These are phyloP conservation scores for Colletotrichum noveboracense DNA, from an alignment of 2,329 filamentous ascomycete genomes.

Conservation along the genomic window DNA sequence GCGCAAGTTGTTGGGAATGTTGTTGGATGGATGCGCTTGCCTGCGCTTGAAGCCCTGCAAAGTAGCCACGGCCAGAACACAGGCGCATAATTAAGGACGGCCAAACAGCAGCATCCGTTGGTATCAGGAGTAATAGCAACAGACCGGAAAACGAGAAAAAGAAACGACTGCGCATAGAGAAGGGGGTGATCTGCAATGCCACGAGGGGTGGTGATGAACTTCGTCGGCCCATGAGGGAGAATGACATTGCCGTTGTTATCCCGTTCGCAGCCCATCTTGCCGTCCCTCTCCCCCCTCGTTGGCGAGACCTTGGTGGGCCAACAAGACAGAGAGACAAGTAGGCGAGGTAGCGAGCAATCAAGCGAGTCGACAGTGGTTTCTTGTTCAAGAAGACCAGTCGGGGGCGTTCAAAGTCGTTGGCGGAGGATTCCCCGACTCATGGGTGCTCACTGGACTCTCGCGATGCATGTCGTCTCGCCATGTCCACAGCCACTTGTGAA, in stretches of 20 bases:
- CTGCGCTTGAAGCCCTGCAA: neutral
- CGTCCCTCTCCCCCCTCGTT: neutral
- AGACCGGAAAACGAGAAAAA: neutral
- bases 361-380: neutral
- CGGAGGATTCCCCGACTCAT: neutral
- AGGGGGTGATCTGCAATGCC: neutral
- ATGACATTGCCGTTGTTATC: neutral
- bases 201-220: neutral
- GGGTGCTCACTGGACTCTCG: neutral
- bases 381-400: neutral
- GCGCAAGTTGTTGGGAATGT: neutral
- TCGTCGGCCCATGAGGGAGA: neutral
- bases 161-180: neutral
- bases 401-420: neutral
- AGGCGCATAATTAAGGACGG: neutral
- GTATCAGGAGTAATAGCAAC: neutral
- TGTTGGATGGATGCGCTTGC: neutral
- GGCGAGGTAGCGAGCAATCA: neutral
- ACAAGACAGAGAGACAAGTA: neutral
- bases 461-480: neutral
- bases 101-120: neutral
- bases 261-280: neutral
- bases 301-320: neutral
- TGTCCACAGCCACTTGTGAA: neutral
- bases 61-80: neutral